These are phyloP conservation scores for Talaromyces liani DNA, from an alignment of 495 filamentous ascomycete species.

Conservation along the genomic window DNA sequence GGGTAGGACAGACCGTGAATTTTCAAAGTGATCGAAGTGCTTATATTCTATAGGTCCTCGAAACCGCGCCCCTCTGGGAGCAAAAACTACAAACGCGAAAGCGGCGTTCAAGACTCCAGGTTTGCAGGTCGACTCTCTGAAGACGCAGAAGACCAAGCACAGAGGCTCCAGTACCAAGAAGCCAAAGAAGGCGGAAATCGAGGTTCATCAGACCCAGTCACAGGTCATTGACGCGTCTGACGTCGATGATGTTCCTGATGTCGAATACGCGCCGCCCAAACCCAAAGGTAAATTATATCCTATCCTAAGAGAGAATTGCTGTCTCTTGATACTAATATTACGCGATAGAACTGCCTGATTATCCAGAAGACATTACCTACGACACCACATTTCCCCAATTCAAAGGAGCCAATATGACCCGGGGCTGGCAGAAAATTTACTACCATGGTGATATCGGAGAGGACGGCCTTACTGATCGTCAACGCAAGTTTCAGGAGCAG, in stretches of 20 bases:
- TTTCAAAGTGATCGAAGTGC: background rate
- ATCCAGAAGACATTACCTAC: constrained; percentile 68
- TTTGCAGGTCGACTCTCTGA: constrained; percentile 34
- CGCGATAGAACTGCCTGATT: constrained; percentile 56
- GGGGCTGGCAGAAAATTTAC: constrained; percentile 52
- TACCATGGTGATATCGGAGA: constrained; percentile 59
- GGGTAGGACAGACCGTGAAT: constrained; percentile 43
- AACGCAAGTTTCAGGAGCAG: constrained; percentile 54
- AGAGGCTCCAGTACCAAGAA: constrained; percentile 45
- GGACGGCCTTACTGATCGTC: constrained; percentile 56
- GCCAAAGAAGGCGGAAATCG: constrained; percentile 34
- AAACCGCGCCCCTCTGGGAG: constrained; percentile 73
- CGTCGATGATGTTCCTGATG: constrained; percentile 60
- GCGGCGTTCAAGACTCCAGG: constrained; percentile 61
- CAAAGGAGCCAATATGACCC: constrained; percentile 56
- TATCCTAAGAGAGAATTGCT: background rate
- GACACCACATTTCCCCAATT: constrained; percentile 46
- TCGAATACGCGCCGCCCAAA: constrained; percentile 69
- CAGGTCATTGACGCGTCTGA: constrained; percentile 21
- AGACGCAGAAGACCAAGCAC: constrained; percentile 39
- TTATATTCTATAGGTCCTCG: constrained; percentile 29
- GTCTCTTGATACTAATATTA: background rate
- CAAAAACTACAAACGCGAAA: constrained; percentile 96
- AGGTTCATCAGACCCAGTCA: constrained; percentile 25
- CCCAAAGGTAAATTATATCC: constrained; percentile 38